Base-by-base conservation (phyloP, 2,329 filamentous ascomycete genomes). In the Cercospora zeina region DNA sequence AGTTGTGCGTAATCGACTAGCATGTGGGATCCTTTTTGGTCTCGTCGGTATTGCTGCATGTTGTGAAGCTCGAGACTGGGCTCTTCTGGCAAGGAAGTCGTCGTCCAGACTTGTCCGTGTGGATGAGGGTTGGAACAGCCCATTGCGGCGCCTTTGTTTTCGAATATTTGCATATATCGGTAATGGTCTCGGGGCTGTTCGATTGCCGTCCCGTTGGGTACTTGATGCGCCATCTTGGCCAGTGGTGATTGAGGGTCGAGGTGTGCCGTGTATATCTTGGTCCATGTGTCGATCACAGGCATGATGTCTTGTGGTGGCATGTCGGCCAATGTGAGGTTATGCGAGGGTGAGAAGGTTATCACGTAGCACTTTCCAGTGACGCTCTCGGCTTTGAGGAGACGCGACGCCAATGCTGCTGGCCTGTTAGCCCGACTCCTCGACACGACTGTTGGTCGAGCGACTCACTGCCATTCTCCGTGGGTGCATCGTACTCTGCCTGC, bases 111-210 rank as follows among this genome's bases (percentile, higher is more conserved):
- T 76, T 99, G 95, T 62, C 95, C 93, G 78, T 99, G 95, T 0
- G 95, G 95, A 76, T 99, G 95, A 0, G 95, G 95, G 76, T 99
- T 99, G 1, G 93, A 97, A 81, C 95, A 99, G 56, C 95, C 95
- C 95, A 99, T 99, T 10, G 93, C 91, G 0, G 90, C 87, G 56
- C 95, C 95, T 79, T 99, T 99, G 81, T 99, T 99, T 79, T 99
- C 95, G 66, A 99, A 99, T 67, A 99, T 97, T 75, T 99, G 95
- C 93, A 99, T 97, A 79, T 96, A 97, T 58, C 89, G 86, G 71
- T 96, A 91, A 77, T 96, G 91, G 58, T 89, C 84, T 56, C 83
- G 86, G 4, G 91, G 88, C 30, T 79, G 77, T 21, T 78, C 75
- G 11, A 79, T 76, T 9, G 80, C 76, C 21, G 78, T 77, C 37